phyloP scores from a whole-genome alignment of 2,329 filamentous ascomycete genomes.

The Monilinia polystroma region DNA sequence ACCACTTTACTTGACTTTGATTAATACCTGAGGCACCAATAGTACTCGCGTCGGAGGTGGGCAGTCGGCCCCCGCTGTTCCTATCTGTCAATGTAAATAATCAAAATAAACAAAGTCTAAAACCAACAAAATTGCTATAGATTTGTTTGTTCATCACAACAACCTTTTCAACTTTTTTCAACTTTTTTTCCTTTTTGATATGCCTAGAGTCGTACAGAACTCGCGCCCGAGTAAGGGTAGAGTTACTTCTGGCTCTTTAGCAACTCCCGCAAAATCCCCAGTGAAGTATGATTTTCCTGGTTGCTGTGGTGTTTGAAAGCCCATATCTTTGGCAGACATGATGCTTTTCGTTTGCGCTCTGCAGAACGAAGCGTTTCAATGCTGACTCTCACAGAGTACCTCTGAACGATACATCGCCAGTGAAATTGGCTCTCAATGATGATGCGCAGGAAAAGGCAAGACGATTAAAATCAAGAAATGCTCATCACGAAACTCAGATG shows the following conservation, averaged over 20 bases:
- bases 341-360: slow-evolving; percentile 8
- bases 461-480: slow-evolving; percentile 82
- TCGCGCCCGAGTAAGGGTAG: slow-evolving; percentile 44
- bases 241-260: slow-evolving; percentile 43
- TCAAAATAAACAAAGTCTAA: slow-evolving; percentile 21
- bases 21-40: background rate
- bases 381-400: slow-evolving; percentile 64
- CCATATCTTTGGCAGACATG: slow-evolving; percentile 14
- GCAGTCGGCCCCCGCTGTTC: background rate
- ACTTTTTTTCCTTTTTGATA: slow-evolving; percentile 34
- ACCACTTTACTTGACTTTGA: too few species aligned
- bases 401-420: slow-evolving; percentile 89
- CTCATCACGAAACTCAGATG: slow-evolving; percentile 84
- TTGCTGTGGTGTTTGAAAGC: slow-evolving; percentile 17
- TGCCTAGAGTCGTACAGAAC: slow-evolving; percentile 56
- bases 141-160: background rate
- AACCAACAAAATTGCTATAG: background rate
- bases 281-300: slow-evolving; percentile 37
- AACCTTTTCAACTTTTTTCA: background rate
- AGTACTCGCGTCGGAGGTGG: background rate
- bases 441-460: slow-evolving; percentile 89
- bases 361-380: background rate
- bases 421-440: slow-evolving; percentile 74
- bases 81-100: slow-evolving; percentile 15
- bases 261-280: slow-evolving; percentile 40